Conservation (phyloP, 805 yeast species). For the Zygotorulaspora chibaensis region DNA sequence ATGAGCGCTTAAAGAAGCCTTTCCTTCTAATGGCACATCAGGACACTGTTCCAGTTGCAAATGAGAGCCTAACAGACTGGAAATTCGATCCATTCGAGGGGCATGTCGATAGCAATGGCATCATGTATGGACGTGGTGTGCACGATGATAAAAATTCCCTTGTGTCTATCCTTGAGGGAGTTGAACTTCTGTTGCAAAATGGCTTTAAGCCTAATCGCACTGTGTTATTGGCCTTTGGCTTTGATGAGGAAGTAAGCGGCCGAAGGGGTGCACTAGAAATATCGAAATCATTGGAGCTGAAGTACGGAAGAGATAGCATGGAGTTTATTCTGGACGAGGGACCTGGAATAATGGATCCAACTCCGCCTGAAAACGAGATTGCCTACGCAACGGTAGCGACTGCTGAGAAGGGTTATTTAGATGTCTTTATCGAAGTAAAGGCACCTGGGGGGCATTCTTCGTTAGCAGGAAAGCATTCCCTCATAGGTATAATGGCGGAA, state of each 20-base stretch:
- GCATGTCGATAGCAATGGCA: conserved; percentile 2
- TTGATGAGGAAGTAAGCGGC: conserved; percentile 7
- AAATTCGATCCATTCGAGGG: conserved; percentile 5
- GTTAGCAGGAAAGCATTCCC: conserved; percentile 5
- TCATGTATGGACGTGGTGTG: conserved; percentile 7
- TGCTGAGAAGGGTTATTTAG: conserved; percentile 7
- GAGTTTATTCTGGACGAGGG: conserved; percentile 7
- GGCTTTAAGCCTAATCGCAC: conserved; percentile 4
- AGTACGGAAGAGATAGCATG: conserved; percentile 2
- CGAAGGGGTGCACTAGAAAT: conserved; percentile 5
- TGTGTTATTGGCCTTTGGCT: conserved; percentile 5
- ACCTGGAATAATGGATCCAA: conserved; percentile 2
- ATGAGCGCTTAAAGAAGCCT: conserved; percentile 1
- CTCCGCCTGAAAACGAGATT: not conserved
- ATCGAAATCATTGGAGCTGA: conserved; percentile 1
- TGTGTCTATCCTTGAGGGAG: conserved; percentile 4
- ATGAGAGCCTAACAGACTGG: conserved; percentile 4
- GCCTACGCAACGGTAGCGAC: conserved; percentile 6
- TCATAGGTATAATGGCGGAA: conserved; percentile 5
- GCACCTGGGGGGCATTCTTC: conserved; percentile 6
- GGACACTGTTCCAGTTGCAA: conserved; percentile 7
- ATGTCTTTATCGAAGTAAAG: conserved; percentile 2
- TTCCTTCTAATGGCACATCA: conserved; percentile 5
- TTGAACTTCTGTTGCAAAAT: conserved; percentile 3
- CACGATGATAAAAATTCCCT: conserved; percentile 6